Base-by-base conservation (phyloP, 192 early-diverging fungal species). In the Lobosporangium transversale region DNA sequence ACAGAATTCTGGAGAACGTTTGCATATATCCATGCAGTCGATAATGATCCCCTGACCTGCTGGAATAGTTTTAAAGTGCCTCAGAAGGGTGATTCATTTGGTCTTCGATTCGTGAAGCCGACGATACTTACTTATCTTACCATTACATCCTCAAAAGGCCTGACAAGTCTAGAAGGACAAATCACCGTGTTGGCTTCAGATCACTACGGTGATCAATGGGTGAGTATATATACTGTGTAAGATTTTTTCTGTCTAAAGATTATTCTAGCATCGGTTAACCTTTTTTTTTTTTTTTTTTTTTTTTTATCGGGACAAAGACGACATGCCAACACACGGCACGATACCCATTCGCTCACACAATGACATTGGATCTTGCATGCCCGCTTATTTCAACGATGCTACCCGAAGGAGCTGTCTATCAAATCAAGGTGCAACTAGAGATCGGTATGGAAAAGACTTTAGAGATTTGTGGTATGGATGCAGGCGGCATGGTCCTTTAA, bases 1-100 rank as follows among this genome's bases (percentile, higher is more conserved):
- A 74, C 62, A 11, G 66, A 68, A 3, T 78, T 81, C 24, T 86
- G 81, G 80, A 55, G 66, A 26, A 49, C 76, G 18, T 65, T 73
- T 65, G 68, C 81, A 21, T 88, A 81, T 62, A 69, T 82, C 42
- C 69, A 76, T 18, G 86, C 84, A 23, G 86, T 88, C 1, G 86
- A 88, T 53, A 53, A 65, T 27, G 65, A 85, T 54, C 54, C 61
- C 0, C 43, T 40, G 8, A 86, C 86, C 26, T 86, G 84, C 44
- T 88, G 86, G 86, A 83, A 86, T 33, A 83, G 83, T 27, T 73
- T 49, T 20, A 66, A 63, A 79, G 60, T 62, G 4, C 60, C 60
- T 24, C 45, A 58, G 32, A 40, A 44, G 1, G 83, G 79, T 24
- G 85, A 87, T 58, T 85, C 81, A 27, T 85, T 87, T 79, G 85